Evolutionary conservation across 495 filamentous ascomycete species (phyloP), one percentile per base, ranked within the genome.

Genomic region (Halenospora varia): DNA sequence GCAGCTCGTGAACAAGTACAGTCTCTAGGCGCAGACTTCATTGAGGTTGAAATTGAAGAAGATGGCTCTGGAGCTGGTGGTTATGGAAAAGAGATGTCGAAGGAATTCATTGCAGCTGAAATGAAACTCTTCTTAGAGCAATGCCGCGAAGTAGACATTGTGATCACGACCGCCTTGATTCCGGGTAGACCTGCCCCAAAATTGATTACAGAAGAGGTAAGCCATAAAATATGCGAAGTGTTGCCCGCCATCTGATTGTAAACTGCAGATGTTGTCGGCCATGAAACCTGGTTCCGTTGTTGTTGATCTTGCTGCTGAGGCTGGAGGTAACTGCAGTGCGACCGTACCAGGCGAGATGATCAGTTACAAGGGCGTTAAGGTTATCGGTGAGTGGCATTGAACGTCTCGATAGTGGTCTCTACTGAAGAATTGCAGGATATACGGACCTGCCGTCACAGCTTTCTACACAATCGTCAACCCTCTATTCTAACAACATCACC

Each of bases 401-500:
- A 11, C 9, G 19, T 53, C 50, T 23, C 3, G 15, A 8, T n/a
- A n/a, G n/a, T n/a, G n/a, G 9, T 11, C 45, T 23, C 52, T 26
- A 19, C 39, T 65, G 51, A 66, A 48, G 53, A 25, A 48, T 0
- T 19, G 0, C 51, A 86, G 84, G 88, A 18, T 92, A 93, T 69
- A 93, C 88, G 45, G 88, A 93, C 70, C 72, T 92, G 42, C 89
- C 89, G 0, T 92, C 89, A 6, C 79, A 88, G 18, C 75, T 93
- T 8, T 87, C 89, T 0, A 92, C 88, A 20, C 89, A 93, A 63
- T 86, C 88, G 0, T 91, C 88, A 3, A 90, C 88, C 1, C 71
- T 93, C 22, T 93, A 91, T 71, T 90, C 87, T 17, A 93, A 93
- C 77, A 93, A 93, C 62, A 89, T 93, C 63, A 89, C 84, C 56